phyloP scores from a whole-genome alignment of 2,329 filamentous ascomycete species.

The Fusarium floridanum region DNA sequence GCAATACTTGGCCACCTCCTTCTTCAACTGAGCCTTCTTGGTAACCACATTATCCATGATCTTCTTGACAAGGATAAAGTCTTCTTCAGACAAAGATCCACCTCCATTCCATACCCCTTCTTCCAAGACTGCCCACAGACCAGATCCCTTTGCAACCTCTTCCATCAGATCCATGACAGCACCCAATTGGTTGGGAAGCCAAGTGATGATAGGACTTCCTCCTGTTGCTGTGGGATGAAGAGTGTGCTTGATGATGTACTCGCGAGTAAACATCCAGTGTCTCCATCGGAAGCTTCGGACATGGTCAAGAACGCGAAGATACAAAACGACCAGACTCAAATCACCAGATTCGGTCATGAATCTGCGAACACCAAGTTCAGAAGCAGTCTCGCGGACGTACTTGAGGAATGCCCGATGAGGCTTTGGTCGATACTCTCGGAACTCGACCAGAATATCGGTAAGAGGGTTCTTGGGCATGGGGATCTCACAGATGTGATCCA shows the following conservation, averaged over 20 bases:
- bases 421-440: slow-evolving; percentile 87
- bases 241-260: slow-evolving; percentile 86
- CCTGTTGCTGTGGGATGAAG: slow-evolving; percentile 83
- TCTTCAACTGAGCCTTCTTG: slow-evolving; percentile 75
- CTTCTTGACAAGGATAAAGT: slow-evolving; percentile 44
- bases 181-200: slow-evolving; percentile 84
- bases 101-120: slow-evolving; percentile 35
- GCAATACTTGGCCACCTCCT: slow-evolving; percentile 83
- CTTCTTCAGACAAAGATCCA: slow-evolving; percentile 30
- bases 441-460: slow-evolving; percentile 88
- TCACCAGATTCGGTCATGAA: slow-evolving; percentile 56
- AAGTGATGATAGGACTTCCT: slow-evolving; percentile 85
- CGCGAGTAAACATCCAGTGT: slow-evolving; percentile 87
- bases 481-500: slow-evolving; percentile 88
- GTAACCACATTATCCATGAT: slow-evolving; percentile 76
- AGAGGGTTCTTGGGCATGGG: slow-evolving; percentile 91
- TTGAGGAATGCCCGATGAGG: slow-evolving; percentile 89
- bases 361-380: slow-evolving; percentile 65
- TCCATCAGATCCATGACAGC: slow-evolving; percentile 81
- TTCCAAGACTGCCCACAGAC: slow-evolving; percentile 36
- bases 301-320: slow-evolving; percentile 77
- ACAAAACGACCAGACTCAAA: slow-evolving; percentile 66
- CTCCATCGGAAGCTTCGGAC: slow-evolving; percentile 86
- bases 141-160: slow-evolving; percentile 61
- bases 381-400: slow-evolving; percentile 70